Conservation (phyloP, 192 early-diverging fungal genomes). For the Phycomyces blakesleeanus region DNA sequence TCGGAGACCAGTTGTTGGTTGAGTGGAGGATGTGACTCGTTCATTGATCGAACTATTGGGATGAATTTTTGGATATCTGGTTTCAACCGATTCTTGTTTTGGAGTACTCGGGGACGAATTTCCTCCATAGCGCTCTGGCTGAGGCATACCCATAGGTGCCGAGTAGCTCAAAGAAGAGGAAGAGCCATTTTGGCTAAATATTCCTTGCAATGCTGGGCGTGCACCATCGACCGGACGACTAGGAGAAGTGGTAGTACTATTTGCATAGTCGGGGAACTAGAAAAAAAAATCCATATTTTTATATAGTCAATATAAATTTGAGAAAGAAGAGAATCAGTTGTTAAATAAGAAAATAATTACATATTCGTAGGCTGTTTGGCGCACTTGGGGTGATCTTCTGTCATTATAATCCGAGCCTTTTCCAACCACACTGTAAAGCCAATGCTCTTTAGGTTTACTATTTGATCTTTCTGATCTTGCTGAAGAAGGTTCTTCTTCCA, state of each 20-base stretch:
- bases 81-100: neutral
- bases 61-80: conserved; percentile 14
- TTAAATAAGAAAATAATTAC: conserved; percentile 6
- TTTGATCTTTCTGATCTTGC: neutral
- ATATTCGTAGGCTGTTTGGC: conserved; percentile 13
- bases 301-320: too few species aligned
- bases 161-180: neutral
- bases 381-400: neutral
- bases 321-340: too few species aligned
- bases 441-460: neutral
- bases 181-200: conserved; percentile 9
- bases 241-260: neutral
- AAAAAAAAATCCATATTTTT: neutral
- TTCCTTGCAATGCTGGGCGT: conserved; percentile 15
- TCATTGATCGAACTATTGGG: conserved; percentile 12
- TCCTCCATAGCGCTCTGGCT: neutral
- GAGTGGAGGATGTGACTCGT: neutral
- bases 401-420: neutral
- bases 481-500: neutral
- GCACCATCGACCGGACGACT: neutral
- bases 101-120: neutral
- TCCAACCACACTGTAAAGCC: neutral
- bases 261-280: conserved; percentile 12
- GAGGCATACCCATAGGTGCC: neutral
- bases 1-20: conserved; percentile 3